phyloP scores from a whole-genome alignment of 2,329 filamentous ascomycete species.

The Venturia asperata region DNA sequence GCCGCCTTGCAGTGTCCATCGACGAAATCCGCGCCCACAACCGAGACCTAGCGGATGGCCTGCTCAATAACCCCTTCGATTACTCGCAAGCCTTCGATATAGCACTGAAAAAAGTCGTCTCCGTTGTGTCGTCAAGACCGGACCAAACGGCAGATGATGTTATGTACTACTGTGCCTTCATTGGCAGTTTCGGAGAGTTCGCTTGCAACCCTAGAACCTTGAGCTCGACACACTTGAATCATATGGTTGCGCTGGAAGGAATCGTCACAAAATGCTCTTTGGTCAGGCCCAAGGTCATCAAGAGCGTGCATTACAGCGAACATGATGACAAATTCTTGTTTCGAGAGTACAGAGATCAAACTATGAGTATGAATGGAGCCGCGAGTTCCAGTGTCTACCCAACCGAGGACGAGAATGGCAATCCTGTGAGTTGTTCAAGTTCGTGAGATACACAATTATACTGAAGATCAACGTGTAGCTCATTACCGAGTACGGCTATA shows the following conservation, averaged over 20 bases:
- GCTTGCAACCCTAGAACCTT: slow-evolving; percentile 91
- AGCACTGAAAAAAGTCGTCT: slow-evolving; percentile 81
- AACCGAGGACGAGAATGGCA: slow-evolving; percentile 86
- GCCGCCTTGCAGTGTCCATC: slow-evolving; percentile 50
- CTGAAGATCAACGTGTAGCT: slow-evolving; percentile 40
- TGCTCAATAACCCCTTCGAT: slow-evolving; percentile 83
- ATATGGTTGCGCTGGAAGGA: slow-evolving; percentile 94
- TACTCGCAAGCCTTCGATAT: slow-evolving; percentile 81
- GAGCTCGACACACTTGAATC: slow-evolving; percentile 81
- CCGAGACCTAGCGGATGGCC: slow-evolving; percentile 67
- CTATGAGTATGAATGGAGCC: slow-evolving; percentile 82
- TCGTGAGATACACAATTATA: slow-evolving; percentile 10
- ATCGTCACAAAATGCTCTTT: slow-evolving; percentile 96
- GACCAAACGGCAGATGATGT: slow-evolving; percentile 72
- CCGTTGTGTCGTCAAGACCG: slow-evolving; percentile 67
- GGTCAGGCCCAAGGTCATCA: slow-evolving; percentile 93
- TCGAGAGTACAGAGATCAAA: slow-evolving; percentile 90
- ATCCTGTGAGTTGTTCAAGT: slow-evolving; percentile 49
- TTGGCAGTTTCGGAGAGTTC: slow-evolving; percentile 91
- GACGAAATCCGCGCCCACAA: slow-evolving; percentile 90
- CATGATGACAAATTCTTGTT: slow-evolving; percentile 78
- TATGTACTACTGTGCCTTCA: slow-evolving; percentile 91
- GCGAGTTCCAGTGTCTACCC: slow-evolving; percentile 90
- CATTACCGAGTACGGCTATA: slow-evolving; percentile 92
- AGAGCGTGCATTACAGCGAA: slow-evolving; percentile 96